These are phyloP conservation scores for Eucalyptus rudis DNA, from an alignment of 345 rosid species.

Conservation along the genomic window DNA sequence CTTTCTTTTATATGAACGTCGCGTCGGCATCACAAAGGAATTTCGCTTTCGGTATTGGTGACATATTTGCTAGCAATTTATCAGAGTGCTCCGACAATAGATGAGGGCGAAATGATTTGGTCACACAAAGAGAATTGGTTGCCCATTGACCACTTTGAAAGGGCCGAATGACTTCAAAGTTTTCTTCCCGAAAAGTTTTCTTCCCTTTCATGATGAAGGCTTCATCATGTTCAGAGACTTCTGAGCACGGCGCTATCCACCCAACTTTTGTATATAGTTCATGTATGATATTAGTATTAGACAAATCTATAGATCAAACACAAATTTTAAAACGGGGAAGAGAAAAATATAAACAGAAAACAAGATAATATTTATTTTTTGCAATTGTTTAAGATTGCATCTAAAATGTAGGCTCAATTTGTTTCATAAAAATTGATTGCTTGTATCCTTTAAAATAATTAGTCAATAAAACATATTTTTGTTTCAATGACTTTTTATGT, in stretches of 20 bases:
- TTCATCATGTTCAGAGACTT: background rate
- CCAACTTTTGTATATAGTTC: background rate
- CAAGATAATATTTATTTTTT: background rate
- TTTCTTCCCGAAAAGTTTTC: background rate
- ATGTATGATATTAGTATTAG: background rate
- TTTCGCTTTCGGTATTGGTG: background rate
- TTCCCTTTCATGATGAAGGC: background rate
- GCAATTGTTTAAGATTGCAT: background rate
- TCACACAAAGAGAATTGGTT: background rate
- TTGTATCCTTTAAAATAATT: too few relatives aligned
- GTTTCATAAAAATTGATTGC: too few relatives aligned
- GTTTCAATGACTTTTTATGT: too few relatives aligned
- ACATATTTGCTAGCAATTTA: background rate
- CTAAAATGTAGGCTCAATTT: too few relatives aligned
- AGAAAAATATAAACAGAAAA: background rate
- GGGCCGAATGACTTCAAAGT: background rate
- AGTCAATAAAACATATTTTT: too few relatives aligned
- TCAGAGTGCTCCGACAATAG: background rate
- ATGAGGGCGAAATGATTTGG: background rate
- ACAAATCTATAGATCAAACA: background rate
- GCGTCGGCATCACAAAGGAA: background rate
- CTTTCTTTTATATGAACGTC: background rate
- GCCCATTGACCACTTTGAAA: background rate
- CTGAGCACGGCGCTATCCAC: background rate
- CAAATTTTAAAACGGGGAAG: background rate